Percentiles rank a stretch among this genome's conserved stretches.
These are phyloP conservation scores for Labyrinthula sp. DNA, from an alignment of 352 stramenopile genomes.

Conservation along the genomic window DNA sequence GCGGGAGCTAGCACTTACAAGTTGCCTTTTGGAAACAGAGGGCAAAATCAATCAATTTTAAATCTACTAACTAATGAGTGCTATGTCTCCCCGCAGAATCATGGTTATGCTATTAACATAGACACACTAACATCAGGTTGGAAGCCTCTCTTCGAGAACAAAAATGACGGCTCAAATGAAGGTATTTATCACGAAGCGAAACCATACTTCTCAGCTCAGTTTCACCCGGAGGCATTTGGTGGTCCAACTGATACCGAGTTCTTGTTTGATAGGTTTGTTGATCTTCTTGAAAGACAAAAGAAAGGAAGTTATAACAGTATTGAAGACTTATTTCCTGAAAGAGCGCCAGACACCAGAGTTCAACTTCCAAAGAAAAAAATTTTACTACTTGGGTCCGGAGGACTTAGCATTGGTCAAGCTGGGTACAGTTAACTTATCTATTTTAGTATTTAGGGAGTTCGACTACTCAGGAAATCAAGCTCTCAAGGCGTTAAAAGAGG, in stretches of 20 bases:
- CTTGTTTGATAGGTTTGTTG: slow-evolving; percentile 90
- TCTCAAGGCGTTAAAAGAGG: slow-evolving; percentile 94
- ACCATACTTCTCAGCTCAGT: slow-evolving; percentile 92
- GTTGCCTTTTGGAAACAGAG: slow-evolving; percentile 89
- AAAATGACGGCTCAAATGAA: slow-evolving; percentile 94
- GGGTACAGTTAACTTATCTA: too few relatives aligned
- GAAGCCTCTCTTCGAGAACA: slow-evolving; percentile 89
- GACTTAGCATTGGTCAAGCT: slow-evolving; percentile 89
- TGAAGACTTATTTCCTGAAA: slow-evolving; percentile 12
- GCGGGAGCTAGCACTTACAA: slow-evolving; percentile 84
- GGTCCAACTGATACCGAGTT: slow-evolving; percentile 89
- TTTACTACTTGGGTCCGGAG: slow-evolving; percentile 81
- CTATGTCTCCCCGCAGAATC: slow-evolving; percentile 97
- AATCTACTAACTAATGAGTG: slow-evolving; percentile 79
- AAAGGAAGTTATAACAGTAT: slow-evolving; percentile 18
- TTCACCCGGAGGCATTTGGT: slow-evolving; percentile 82
- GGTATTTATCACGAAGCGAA: slow-evolving; percentile 89
- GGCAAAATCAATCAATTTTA: slow-evolving; percentile 87
- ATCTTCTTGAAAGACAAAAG: slow-evolving; percentile 50
- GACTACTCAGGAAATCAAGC: slow-evolving; percentile 91
- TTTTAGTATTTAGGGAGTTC: too few relatives aligned
- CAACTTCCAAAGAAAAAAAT: slow-evolving; percentile 69
- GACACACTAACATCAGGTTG: slow-evolving; percentile 67
- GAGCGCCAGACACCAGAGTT: slow-evolving; percentile 33
- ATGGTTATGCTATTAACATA: slow-evolving; percentile 82